phyloP scores from a whole-genome alignment of 1,284 basidiomycete species.

The Ceratobasidium sp. region DNA sequence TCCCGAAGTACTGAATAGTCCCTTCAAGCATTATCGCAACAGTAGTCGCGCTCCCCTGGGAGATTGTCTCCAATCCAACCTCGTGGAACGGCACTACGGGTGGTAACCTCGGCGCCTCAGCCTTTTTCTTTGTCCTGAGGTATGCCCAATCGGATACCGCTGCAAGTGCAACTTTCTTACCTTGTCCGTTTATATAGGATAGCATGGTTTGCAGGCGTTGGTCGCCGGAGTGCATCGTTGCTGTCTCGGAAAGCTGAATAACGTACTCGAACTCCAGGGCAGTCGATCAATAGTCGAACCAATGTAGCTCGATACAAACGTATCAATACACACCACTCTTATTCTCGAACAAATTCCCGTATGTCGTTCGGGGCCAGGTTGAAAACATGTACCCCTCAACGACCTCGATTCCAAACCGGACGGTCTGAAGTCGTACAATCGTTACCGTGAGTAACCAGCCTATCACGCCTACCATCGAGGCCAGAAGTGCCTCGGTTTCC shows the following conservation, averaged over 20 bases:
- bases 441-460: too few relatives aligned
- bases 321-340: neutral
- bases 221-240: conserved; percentile 11
- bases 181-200: neutral
- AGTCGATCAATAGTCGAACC: too few relatives aligned
- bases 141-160: conserved; percentile 46
- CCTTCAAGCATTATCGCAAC: conserved; percentile 61
- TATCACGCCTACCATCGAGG: conserved; percentile 5
- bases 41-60: conserved; percentile 62
- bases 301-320: neutral
- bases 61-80: conserved; percentile 58
- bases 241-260: conserved; percentile 18
- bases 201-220: conserved; percentile 30
- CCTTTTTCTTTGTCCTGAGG: conserved; percentile 64
- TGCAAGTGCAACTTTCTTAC: neutral
- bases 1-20: conserved; percentile 31
- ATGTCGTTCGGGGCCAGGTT: neutral
- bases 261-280: neutral
- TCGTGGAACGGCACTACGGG: conserved; percentile 75
- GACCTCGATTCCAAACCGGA: neutral
- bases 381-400: neutral
- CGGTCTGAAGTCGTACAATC: neutral
- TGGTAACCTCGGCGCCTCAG: conserved; percentile 70
- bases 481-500: conserved; percentile 19
- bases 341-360: neutral